Evolutionary conservation across 2,329 filamentous ascomycete genomes (phyloP), one percentile per base, ranked within the genome.

Genomic region (Claviceps maximensis): DNA sequence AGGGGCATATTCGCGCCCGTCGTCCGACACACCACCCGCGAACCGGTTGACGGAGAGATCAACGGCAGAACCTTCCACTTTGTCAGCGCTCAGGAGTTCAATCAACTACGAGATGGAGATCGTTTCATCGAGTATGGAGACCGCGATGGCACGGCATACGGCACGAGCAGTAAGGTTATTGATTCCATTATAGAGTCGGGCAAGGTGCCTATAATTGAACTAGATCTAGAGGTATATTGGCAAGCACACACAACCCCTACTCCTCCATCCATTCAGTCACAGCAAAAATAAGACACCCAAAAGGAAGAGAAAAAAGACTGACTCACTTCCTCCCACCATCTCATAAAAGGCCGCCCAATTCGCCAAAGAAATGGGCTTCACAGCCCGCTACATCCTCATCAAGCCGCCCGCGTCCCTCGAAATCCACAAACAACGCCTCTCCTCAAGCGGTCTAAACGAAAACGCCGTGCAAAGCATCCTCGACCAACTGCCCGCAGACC

Each of bases 1-100:
- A 79, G 79, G 7, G 77, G 80, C 50, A 80, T 80, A 21, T 89
- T 91, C 60, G 82, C 76, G 21, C 69, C 67, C 48, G 77, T 80
- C 10, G 66, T 75, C 15, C 71, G 71, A 13, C 77, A 83, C 59
- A 80, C 80, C 3, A 80, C 76, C 3, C 71, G 78, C 17, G 65
- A 68, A 27, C 69, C 74, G 2, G 61, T 62, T 9, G 74, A 76
- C 17, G 74, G 72, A 6, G 80, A 83, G 59, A 61, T 68, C n/a
- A 66, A 73, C 40, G 78, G 76, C 33, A 67, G 72, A 53, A 67
- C 74, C 51, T 81, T 75, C 58, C 71, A 78, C 56, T 82, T 82
- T 54, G 79, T 86, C 44, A 74, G 74, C 48, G 62, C 69, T 4
- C 74, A 74, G 50, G 70, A 75, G 17, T 83, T 82, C 60, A 74